Percentiles rank a stretch among this genome's conserved stretches.
These are phyloP conservation scores for Vigna reflexopilosa DNA, from an alignment of 306 rosid species.

Conservation along the genomic window DNA sequence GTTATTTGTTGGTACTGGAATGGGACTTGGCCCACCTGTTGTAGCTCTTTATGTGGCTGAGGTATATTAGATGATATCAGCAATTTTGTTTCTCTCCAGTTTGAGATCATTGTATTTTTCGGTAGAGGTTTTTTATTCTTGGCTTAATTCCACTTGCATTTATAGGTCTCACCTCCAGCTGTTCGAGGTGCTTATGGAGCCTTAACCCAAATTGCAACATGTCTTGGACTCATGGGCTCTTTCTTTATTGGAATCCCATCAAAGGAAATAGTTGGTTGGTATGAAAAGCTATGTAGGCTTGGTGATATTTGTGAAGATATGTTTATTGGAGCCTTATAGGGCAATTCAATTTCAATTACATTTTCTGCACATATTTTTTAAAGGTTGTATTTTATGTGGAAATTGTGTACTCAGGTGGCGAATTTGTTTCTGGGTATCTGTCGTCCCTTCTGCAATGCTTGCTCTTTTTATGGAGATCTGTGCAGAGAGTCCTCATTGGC, in stretches of 20 bases:
- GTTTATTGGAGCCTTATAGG: slow-evolving; percentile 3
- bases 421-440: slow-evolving; percentile 81
- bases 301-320: slow-evolving; percentile 31
- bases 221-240: slow-evolving; percentile 80
- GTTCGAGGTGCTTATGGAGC: slow-evolving; percentile 81
- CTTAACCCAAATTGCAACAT: slow-evolving; percentile 86
- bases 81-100: slow-evolving; percentile 25
- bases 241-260: slow-evolving; percentile 79
- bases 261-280: slow-evolving; percentile 80
- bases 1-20: slow-evolving; percentile 83
- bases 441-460: slow-evolving; percentile 67
- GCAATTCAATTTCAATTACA: slow-evolving; percentile 25
- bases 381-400: slow-evolving; percentile 25
- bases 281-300: slow-evolving; percentile 47
- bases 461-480: slow-evolving; percentile 81
- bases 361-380: slow-evolving; percentile 12
- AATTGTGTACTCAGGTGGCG: slow-evolving; percentile 77
- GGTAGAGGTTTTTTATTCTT: slow-evolving; percentile 7
- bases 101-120: slow-evolving; percentile 30
- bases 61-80: slow-evolving; percentile 50
- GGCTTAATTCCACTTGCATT: slow-evolving; percentile 36
- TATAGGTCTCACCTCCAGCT: slow-evolving; percentile 80
- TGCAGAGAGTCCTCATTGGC: slow-evolving; percentile 93
- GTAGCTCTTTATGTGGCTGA: slow-evolving; percentile 89
- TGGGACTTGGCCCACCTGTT: slow-evolving; percentile 90